These are phyloP conservation scores for Cladophialophora chaetospira DNA, from an alignment of 2,329 filamentous ascomycete genomes.

Conservation along the genomic window DNA sequence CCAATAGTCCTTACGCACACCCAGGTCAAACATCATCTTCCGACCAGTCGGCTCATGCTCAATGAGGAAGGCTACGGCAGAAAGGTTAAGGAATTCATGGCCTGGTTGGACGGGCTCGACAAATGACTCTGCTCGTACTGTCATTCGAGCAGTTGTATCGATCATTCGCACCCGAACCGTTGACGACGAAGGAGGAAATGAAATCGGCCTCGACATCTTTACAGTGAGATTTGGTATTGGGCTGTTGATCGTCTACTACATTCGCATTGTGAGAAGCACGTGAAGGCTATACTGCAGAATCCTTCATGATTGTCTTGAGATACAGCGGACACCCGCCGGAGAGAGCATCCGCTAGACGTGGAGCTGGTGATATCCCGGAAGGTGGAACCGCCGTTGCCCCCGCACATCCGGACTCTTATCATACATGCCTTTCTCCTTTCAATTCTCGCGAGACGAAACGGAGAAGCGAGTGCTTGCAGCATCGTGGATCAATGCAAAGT, in stretches of 20 bases:
- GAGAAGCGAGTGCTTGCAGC: no score
- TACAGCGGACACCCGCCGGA: neutral
- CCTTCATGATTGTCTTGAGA: no score
- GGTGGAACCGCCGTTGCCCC: no score
- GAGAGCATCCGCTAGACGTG: neutral
- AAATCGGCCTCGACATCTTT: neutral
- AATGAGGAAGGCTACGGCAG: slow-evolving; percentile 22
- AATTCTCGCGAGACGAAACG: no score
- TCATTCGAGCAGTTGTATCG: slow-evolving; percentile 21
- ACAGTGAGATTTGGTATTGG: no score
- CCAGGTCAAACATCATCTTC: slow-evolving; percentile 38
- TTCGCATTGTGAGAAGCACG: no score
- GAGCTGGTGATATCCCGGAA: no score
- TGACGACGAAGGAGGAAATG: slow-evolving; percentile 9
- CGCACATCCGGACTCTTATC: no score
- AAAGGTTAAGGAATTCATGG: slow-evolving; percentile 23
- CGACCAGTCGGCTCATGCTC: slow-evolving; percentile 17
- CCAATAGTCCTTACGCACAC: slow-evolving; percentile 38
- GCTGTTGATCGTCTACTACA: no score
- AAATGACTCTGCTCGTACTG: slow-evolving; percentile 20
- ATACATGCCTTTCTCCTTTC: no score
- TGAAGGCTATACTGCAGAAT: no score
- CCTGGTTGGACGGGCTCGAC: slow-evolving; percentile 19
- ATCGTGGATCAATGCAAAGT: no score
- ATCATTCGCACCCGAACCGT: slow-evolving; percentile 18